A percentile compares a stretch with the other conserved stretches of the same genome.
These are phyloP conservation scores for Hyaloscypha hepaticicola DNA, from an alignment of 495 filamentous ascomycete genomes.

Conservation along the genomic window DNA sequence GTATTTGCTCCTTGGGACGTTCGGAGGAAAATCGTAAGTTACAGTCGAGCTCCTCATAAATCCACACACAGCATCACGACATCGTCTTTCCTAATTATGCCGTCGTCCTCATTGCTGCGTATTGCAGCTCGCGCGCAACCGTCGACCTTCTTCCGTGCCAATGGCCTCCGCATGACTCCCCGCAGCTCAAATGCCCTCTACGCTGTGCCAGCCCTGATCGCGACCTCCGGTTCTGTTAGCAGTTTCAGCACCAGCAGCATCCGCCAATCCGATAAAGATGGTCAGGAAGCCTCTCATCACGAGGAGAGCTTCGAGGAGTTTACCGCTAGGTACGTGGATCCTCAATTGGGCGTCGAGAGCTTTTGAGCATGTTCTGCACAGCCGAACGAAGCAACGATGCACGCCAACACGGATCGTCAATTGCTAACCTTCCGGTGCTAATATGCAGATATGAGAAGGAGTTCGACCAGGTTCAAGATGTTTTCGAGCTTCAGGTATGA, in stretches of 20 bases:
- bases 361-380: constrained; percentile 25
- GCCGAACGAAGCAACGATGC: constrained; percentile 7
- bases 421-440: constrained; percentile 25
- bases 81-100: constrained; percentile 51
- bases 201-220: constrained; percentile 50
- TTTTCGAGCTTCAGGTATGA: constrained; percentile 98
- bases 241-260: constrained; percentile 69
- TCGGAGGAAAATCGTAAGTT: background rate
- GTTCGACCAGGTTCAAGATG: constrained; percentile 95
- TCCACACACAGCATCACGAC: constrained; percentile 33
- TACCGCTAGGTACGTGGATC: constrained; percentile 78
- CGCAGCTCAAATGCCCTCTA: constrained; percentile 29
- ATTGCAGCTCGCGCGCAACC: constrained; percentile 67
- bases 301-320: constrained; percentile 99
- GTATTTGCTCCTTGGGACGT: background rate
- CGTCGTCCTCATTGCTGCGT: constrained; percentile 68
- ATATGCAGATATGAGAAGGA: constrained; percentile 91
- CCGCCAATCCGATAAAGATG: constrained; percentile 44
- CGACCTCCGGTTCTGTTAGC: constrained; percentile 50
- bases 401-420: constrained; percentile 15
- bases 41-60: constrained; percentile 5
- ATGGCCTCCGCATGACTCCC: constrained; percentile 50
- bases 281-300: constrained; percentile 49
- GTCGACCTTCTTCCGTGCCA: constrained; percentile 60
- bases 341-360: constrained; percentile 21